Base-by-base conservation (phyloP, 257 asterid genomes). In the Petunia secreta region DNA sequence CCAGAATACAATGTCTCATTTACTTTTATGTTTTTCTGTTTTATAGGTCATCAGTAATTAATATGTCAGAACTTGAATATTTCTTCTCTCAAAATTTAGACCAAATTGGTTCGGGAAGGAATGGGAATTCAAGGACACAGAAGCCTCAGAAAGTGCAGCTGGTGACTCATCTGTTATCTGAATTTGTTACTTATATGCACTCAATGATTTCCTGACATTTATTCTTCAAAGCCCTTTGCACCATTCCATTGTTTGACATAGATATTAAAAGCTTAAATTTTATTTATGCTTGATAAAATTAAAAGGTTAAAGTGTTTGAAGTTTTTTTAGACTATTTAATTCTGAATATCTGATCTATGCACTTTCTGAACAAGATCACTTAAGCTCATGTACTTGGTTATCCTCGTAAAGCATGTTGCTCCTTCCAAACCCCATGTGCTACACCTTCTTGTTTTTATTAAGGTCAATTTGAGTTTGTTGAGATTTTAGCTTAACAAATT, bases 31-130 rank as follows among this genome's bases (percentile, higher is more conserved):
- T 5, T 63, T 77, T 80, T 54, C 76, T 83, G 81, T 82, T 62
- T 62, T 82, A 94, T 97, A 90, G 92, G 96, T 86, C 95, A 71
- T 25, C 95, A 65, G 97, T 90, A 82, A 78, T 94, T 75, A 94
- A 94, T 88, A 82, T 92, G 91, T 81, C 94, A 79, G 98, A 92
- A 87, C 89, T 94, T 79, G 98, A 92, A 90, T 91, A 88, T 84
- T 94, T 94, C 81, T 94, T 94, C 88, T 89, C 97, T 63, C 89
- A 87, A 36, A 92, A 84, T 71, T 68, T 89, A 63, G 89, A 82
- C 84, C 89, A 67, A 54, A 59, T 34, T 0, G 44, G 77, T 71
- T 48, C 77, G 34, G 88, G 87, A 82, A 85, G 74, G 48, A 59
- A 84, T 6, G 83, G 88, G 69, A 90, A 88, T 75, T 53, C 85